Percentiles rank a stretch among this genome's conserved stretches.
These are phyloP conservation scores for Kondoa malvinella DNA, from an alignment of 768 basidiomycete genomes.

Conservation along the genomic window DNA sequence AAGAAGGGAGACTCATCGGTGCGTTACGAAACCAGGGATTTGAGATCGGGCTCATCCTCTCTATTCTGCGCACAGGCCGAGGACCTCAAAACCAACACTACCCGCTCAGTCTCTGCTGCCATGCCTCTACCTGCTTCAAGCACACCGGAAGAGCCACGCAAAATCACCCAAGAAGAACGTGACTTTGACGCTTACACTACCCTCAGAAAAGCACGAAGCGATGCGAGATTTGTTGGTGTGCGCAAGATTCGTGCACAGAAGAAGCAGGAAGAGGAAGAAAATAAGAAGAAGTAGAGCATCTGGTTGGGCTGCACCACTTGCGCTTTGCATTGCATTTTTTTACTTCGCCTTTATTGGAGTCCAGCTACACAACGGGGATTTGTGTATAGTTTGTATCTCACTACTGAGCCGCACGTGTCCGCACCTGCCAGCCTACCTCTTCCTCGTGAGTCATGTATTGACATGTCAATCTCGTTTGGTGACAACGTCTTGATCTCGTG, in stretches of 20 bases:
- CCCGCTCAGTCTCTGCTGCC: constrained; percentile 39
- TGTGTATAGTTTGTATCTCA: too few species aligned
- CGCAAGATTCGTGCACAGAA: constrained; percentile 74
- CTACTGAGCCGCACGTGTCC: too few species aligned
- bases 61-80: constrained; percentile 47
- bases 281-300: constrained; percentile 76
- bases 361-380: too few species aligned
- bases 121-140: constrained; percentile 52
- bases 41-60: constrained; percentile 15
- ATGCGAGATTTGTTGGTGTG: constrained; percentile 64
- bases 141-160: constrained; percentile 67
- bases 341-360: too few species aligned
- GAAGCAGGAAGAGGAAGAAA: constrained; percentile 83
- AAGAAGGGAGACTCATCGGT: constrained; percentile 91
- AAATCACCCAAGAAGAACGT: constrained; percentile 79
- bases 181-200: constrained; percentile 73
- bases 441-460: too few species aligned
- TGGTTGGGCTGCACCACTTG: too few species aligned
- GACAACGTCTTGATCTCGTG: too few species aligned
- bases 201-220: constrained; percentile 67
- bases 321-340: too few species aligned
- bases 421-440: too few species aligned
- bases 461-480: too few species aligned
- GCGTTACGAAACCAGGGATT: constrained; percentile 31
- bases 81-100: constrained; percentile 60